These are phyloP conservation scores for Monosporascus cannonballus DNA, from an alignment of 2,329 filamentous ascomycete species.

Conservation along the genomic window DNA sequence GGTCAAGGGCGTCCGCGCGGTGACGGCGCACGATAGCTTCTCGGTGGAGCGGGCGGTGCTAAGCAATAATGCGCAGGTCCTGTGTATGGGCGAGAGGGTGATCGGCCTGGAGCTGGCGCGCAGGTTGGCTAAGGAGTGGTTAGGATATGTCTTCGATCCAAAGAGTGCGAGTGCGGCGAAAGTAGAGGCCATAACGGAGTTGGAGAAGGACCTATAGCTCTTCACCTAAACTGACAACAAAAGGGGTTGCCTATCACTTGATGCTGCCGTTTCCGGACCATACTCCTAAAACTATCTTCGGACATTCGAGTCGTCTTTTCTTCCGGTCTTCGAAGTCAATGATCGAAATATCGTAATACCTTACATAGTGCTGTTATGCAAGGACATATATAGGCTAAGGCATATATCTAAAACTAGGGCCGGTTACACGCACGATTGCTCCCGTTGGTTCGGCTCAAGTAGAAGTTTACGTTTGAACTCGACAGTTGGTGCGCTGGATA, in stretches of 20 bases:
- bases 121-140: constrained; percentile 72
- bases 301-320: too few species aligned
- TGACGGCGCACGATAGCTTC: constrained; percentile 84
- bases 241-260: neutral
- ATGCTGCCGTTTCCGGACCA: neutral
- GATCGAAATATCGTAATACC: too few species aligned
- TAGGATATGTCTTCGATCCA: constrained; percentile 75
- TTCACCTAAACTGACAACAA: neutral
- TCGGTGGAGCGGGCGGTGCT: constrained; percentile 73
- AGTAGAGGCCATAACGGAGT: constrained; percentile 35
- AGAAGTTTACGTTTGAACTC: too few species aligned
- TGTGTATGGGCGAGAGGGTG: constrained; percentile 81
- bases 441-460: too few species aligned
- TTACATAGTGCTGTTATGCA: too few species aligned
- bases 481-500: too few species aligned
- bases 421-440: too few species aligned
- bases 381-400: too few species aligned
- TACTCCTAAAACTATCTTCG: too few species aligned
- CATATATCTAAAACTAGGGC: too few species aligned
- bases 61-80: constrained; percentile 80
- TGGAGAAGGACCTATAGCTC: constrained; percentile 27
- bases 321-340: too few species aligned
- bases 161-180: constrained; percentile 45
- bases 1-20: constrained; percentile 75
- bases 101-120: constrained; percentile 76